Evolutionary conservation across 2,329 filamentous ascomycete species (phyloP), one percentile per base, ranked within the genome.

Genomic region (Fusarium sulawesiense): DNA sequence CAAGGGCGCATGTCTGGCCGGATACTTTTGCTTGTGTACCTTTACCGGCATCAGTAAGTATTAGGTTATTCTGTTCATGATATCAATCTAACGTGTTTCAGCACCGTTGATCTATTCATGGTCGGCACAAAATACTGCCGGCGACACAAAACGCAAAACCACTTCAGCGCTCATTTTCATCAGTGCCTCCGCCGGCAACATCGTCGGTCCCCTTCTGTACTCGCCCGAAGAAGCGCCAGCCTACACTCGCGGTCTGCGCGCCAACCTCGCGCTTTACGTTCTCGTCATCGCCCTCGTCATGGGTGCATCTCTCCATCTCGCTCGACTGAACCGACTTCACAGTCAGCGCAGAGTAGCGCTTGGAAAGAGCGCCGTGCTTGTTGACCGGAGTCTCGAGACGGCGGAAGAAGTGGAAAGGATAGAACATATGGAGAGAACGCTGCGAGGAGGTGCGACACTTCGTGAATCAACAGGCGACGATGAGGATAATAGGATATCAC

Each of bases 141-240:
- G 90, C 2, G 89, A 92, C 73, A 92, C 90, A 0, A 92, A 92
- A 78, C 87, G 88, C 67, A 92, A 91, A 73, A 85, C 87, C 12
- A 90, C 87, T 0, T 91, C 89, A 0, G 89, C 85, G 14, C 82
- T 91, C 9, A 81, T 92, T 2, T 90, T 92, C 72, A 84, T 92
- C 48, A 88, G 89, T 7, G 86, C 89, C 62, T 90, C 86, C 54
- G 86, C 85, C 3, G 90, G 90, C 8, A 92, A 92, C 70, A 87
- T 92, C 37, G 80, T 91, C 23, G 90, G 89, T 0, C 90, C 90
- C 0, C 84, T 89, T 48, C 80, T 92, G 0, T 92, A 90, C 76
- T 89, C 86, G 6, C 86, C 87, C 0, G 83, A 83, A 57, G 81
- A 76, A 76, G 80, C 56, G 69, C 79, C 62, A 76, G 80, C 72